Conservation (phyloP, 139 green algal species). For the Deuterostichococcus epilithicus region DNA sequence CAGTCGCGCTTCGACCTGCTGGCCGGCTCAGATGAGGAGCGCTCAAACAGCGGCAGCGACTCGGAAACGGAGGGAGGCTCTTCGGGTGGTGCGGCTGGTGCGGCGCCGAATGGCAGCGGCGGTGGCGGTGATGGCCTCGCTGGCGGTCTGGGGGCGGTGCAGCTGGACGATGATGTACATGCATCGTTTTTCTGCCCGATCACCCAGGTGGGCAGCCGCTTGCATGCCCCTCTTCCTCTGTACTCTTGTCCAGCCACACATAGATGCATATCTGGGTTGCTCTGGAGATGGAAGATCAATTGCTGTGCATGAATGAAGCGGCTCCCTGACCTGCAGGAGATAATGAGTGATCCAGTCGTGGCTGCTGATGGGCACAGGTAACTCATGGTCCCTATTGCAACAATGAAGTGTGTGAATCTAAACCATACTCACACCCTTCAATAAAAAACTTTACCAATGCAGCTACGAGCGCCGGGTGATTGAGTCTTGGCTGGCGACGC, state of each 20-base stretch:
- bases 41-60: not conserved
- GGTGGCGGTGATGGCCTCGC: no score
- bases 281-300: no score
- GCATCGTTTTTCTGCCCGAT: conserved; percentile 19
- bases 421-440: no score
- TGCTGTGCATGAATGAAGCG: not conserved
- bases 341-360: conserved; percentile 20
- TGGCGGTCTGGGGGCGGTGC: conserved; percentile 3
- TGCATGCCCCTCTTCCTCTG: no score
- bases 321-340: conserved; percentile 2
- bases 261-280: no score
- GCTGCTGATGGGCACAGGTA: conserved; percentile 16
- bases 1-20: conserved; percentile 22
- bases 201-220: conserved; percentile 10
- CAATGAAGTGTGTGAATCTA: conserved; percentile 6
- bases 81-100: conserved; percentile 4
- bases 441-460: conserved; percentile 5
- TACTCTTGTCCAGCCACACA: not conserved
- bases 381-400: not conserved
- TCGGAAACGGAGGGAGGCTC: not conserved
- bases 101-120: no score
- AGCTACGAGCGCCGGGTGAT: conserved; percentile 5
- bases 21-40: conserved; percentile 16
- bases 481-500: conserved; percentile 13
- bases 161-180: no score